Conservation (phyloP, 495 filamentous ascomycete species). For the Penicillium odoratum region DNA sequence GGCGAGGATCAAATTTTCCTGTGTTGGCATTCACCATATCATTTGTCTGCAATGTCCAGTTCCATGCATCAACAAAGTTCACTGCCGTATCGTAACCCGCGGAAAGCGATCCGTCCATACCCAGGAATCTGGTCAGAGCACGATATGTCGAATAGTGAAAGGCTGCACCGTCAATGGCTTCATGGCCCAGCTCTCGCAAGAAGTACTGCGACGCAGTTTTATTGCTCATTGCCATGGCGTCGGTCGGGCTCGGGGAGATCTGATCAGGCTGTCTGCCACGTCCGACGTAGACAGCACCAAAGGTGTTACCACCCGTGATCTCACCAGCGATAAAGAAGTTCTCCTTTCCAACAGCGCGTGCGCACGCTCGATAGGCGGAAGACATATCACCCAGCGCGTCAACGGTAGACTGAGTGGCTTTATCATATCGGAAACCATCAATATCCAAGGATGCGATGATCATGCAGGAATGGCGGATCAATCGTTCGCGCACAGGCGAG, state of each 20-base stretch:
- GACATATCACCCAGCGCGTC: constrained; percentile 63
- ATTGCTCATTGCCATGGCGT: constrained; percentile 48
- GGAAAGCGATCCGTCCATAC: constrained; percentile 60
- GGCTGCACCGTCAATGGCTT: constrained; percentile 63
- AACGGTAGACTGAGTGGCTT: constrained; percentile 63
- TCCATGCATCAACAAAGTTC: constrained; percentile 61
- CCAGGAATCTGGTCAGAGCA: constrained; percentile 62
- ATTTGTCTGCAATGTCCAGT: constrained; percentile 59
- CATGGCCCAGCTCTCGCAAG: constrained; percentile 56
- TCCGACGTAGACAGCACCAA: constrained; percentile 66
- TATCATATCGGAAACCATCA: constrained; percentile 69
- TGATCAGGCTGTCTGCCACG: constrained; percentile 59
- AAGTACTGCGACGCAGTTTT: constrained; percentile 49
- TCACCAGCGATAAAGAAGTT: constrained; percentile 69
- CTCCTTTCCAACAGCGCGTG: constrained; percentile 52
- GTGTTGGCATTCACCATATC: constrained; percentile 66
- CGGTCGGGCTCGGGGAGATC: constrained; percentile 35
- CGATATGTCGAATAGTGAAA: constrained; percentile 74
- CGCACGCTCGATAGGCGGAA: constrained; percentile 54
- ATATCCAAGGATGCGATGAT: constrained; percentile 61
- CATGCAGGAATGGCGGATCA: constrained; percentile 67
- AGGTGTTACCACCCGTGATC: constrained; percentile 62
- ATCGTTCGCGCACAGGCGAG: constrained; percentile 54
- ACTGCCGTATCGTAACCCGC: constrained; percentile 58
- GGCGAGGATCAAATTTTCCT: constrained; percentile 66